These are phyloP conservation scores for Penicillium sp. DNA, from an alignment of 2,329 filamentous ascomycete genomes.

Conservation along the genomic window DNA sequence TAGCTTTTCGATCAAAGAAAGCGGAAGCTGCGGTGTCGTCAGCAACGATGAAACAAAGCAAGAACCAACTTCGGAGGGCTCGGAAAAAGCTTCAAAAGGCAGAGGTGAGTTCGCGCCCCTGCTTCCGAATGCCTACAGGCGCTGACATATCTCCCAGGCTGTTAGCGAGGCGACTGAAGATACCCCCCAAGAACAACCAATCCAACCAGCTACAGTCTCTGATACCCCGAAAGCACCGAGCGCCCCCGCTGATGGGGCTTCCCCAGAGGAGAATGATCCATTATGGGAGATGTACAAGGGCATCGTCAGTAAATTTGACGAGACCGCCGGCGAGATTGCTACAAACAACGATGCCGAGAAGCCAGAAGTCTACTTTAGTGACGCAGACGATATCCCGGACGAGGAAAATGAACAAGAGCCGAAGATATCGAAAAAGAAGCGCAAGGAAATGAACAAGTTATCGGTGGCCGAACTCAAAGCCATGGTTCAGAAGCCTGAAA, in stretches of 20 bases:
- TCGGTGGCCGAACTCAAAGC: constrained; percentile 96
- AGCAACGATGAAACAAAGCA: constrained; percentile 68
- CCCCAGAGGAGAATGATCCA: constrained; percentile 68
- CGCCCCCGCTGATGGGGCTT: constrained; percentile 48
- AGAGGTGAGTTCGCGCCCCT: constrained; percentile 43
- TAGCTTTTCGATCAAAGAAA: background rate
- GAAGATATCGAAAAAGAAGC: constrained; percentile 90
- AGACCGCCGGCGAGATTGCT: constrained; percentile 62
- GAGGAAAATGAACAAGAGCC: constrained; percentile 64
- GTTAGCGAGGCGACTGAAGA: constrained; percentile 3
- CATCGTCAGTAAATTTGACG: constrained; percentile 78
- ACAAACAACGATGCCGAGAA: constrained; percentile 70
- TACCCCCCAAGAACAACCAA: constrained; percentile 6
- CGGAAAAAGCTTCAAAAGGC: constrained; percentile 94
- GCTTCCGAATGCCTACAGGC: background rate
- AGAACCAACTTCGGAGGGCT: constrained; percentile 89
- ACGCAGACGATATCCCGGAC: constrained; percentile 82
- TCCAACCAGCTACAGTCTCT: constrained; percentile 7
- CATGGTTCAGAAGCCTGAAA: constrained; percentile 83
- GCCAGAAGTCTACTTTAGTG: constrained; percentile 78
- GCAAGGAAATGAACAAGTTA: constrained; percentile 86
- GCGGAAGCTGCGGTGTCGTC: background rate
- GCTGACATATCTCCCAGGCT: constrained; percentile 18
- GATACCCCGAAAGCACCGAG: constrained; percentile 32
- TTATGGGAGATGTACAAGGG: constrained; percentile 81